Evolutionary conservation across 495 filamentous ascomycete species (phyloP).

Genomic region (Terfezia boudieri): DNA sequence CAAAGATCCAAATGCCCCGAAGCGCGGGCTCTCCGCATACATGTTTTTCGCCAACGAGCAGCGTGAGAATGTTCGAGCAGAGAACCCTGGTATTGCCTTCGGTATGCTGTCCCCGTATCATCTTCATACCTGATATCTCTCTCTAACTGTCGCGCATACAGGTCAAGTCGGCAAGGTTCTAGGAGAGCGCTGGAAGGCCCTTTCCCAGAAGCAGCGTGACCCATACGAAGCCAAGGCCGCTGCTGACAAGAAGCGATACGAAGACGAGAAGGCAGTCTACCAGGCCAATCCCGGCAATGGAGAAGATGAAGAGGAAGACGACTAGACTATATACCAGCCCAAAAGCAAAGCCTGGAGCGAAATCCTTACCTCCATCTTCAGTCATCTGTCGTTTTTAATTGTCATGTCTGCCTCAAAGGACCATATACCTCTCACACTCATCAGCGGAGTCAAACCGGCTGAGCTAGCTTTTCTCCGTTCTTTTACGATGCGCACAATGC

Average conservation of each 20-base stretch:
- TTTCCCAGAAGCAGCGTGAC: slow-evolving; percentile 65
- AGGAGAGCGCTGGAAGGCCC: slow-evolving; percentile 92
- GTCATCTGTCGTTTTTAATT: too few species aligned
- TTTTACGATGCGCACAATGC: too few species aligned
- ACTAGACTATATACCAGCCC: background rate
- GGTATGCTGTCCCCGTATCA: slow-evolving; percentile 32
- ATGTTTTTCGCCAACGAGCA: slow-evolving; percentile 99
- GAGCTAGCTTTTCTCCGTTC: too few species aligned
- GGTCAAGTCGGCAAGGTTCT: slow-evolving; percentile 95
- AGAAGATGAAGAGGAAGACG: background rate
- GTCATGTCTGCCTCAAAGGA: too few species aligned
- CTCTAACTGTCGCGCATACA: slow-evolving; percentile 18
- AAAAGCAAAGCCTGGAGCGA: background rate
- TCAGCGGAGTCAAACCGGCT: too few species aligned
- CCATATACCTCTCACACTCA: too few species aligned
- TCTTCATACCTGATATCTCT: background rate
- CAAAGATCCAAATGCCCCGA: slow-evolving; percentile 90
- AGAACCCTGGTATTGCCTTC: slow-evolving; percentile 95
- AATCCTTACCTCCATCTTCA: too few species aligned
- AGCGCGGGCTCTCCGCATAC: slow-evolving; percentile 97
- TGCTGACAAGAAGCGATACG: slow-evolving; percentile 94
- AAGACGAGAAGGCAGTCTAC: slow-evolving; percentile 89
- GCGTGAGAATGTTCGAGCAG: slow-evolving; percentile 90
- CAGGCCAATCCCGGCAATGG: slow-evolving; percentile 32
- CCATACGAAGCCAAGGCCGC: slow-evolving; percentile 94